Evolutionary conservation across 805 yeast species (phyloP).

Genomic region (Nakazawaea populi): DNA sequence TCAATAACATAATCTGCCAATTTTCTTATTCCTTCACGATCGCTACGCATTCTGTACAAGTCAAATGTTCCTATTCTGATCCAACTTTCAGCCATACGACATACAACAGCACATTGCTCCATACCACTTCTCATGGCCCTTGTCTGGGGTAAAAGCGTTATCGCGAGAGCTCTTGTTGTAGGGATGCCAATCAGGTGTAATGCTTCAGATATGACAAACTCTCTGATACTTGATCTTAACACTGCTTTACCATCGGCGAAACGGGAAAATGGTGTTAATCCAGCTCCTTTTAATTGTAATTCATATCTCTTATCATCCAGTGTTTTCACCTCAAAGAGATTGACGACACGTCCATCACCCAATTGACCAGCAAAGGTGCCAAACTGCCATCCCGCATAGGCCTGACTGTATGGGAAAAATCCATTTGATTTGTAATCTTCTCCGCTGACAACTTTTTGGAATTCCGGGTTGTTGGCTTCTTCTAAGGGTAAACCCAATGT

Average conservation of each 20-base stretch:
- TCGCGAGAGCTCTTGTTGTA: constrained; percentile 73
- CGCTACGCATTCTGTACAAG: constrained; percentile 67
- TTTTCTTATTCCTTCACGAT: constrained; percentile 51
- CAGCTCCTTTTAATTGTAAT: constrained; percentile 87
- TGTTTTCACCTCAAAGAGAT: constrained; percentile 65
- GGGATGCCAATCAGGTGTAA: constrained; percentile 80
- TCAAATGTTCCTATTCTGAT: constrained; percentile 86
- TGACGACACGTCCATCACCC: constrained; percentile 92
- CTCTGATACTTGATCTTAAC: constrained; percentile 79
- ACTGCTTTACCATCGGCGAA: constrained; percentile 98
- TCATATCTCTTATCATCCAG: constrained; percentile 42
- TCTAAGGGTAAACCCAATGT: constrained; percentile 50
- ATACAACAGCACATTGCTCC: constrained; percentile 80
- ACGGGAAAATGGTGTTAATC: constrained; percentile 85
- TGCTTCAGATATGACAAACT: constrained; percentile 79
- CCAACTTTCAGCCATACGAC: constrained; percentile 84
- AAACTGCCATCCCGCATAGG: constrained; percentile 95
- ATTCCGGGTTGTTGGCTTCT: constrained; percentile 36
- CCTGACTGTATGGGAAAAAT: constrained; percentile 79
- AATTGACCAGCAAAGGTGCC: constrained; percentile 96
- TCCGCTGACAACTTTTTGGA: constrained; percentile 59
- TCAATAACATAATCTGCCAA: constrained; percentile 71
- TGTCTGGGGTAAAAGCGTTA: constrained; percentile 69
- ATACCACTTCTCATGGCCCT: constrained; percentile 65
- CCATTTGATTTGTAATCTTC: constrained; percentile 20